These are phyloP conservation scores for Gossypium gossypioides DNA, from an alignment of 441 rosid species.

Conservation along the genomic window DNA sequence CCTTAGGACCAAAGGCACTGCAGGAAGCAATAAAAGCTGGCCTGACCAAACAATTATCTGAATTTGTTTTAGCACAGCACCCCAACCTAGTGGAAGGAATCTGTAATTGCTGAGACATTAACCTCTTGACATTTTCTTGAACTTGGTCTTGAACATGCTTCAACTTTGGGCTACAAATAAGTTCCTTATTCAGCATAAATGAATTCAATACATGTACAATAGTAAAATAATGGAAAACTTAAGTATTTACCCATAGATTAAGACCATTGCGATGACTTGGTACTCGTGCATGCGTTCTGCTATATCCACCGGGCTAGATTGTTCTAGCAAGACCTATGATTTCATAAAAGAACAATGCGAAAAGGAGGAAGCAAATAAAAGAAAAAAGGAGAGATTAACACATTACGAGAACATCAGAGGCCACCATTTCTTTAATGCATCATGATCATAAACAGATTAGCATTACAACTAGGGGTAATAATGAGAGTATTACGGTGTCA, in stretches of 20 bases:
- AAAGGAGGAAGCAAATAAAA: background rate
- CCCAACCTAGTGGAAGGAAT: conserved; percentile 32
- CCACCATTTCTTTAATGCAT: background rate
- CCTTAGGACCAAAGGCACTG: conserved; percentile 79
- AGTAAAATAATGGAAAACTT: background rate
- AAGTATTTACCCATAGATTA: conserved; percentile 58
- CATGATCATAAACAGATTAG: background rate
- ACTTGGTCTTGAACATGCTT: conserved; percentile 50
- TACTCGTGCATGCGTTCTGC: conserved; percentile 63
- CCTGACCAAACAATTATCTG: conserved; percentile 24
- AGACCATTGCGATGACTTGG: conserved; percentile 76
- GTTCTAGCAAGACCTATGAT: conserved; percentile 61
- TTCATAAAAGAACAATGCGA: background rate
- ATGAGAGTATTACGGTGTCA: conserved; percentile 45
- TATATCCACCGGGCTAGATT: conserved; percentile 37
- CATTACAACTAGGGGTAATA: background rate
- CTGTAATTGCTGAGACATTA: conserved; percentile 65
- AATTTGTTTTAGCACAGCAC: conserved; percentile 23
- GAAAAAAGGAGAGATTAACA: background rate
- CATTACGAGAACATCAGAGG: background rate
- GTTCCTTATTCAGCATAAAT: conserved; percentile 9
- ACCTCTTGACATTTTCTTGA: conserved; percentile 65
- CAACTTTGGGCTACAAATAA: conserved; percentile 52
- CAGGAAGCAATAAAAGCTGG: conserved; percentile 71
- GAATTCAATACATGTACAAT: background rate